Evolutionary conservation across 2,329 filamentous ascomycete species (phyloP), one percentile per base, ranked within the genome.

Genomic region (Colletotrichum sp.): DNA sequence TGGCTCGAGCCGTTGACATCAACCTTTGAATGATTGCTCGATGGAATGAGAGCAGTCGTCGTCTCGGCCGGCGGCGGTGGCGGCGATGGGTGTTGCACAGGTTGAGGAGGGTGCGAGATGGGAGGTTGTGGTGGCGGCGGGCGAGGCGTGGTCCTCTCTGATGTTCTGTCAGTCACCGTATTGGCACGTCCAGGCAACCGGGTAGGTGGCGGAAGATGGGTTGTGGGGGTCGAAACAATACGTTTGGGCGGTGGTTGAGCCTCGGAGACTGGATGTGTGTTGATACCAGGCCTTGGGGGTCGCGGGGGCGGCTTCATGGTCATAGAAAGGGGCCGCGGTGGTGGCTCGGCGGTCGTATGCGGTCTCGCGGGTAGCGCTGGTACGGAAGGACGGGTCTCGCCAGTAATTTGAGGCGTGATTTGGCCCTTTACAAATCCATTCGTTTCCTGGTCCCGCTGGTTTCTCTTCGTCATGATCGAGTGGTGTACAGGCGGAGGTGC

Each of bases 401-500:
- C 86, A 2, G 85, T 86, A 12, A 82, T 77, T 62, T 89, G 87
- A 44, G 87, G 84, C 49, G 83, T 82, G 8, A 88, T 81, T 7
- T 85, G 77, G 6, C 81, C 83, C 72, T 83, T 87, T 9, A 81
- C 79, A 3, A 81, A 76, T 4, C 85, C 87, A 78, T 88, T 88
- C 10, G 79, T 77, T 24, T 89, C 88, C 6, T 84, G 80, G 10
- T 89, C 86, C 71, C 86, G 86, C 44, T 89, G 86, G 76, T 85
- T 85, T 69, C 88, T 86, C 78, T 84, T 88, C 28, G 77, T 86
- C 34, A 83, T 86, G 26, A 89, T 77, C 0, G 88, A 84, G 76
- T 87, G 89, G 79, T 92, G 91, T 6, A 89, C 78, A 1, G 90
- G 89, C 5, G 90, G 89, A 4, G 90, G 88, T 5, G 92, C 90